Conservation (phyloP, 2,329 filamentous ascomycete species). For the Anisogramma anomala region DNA sequence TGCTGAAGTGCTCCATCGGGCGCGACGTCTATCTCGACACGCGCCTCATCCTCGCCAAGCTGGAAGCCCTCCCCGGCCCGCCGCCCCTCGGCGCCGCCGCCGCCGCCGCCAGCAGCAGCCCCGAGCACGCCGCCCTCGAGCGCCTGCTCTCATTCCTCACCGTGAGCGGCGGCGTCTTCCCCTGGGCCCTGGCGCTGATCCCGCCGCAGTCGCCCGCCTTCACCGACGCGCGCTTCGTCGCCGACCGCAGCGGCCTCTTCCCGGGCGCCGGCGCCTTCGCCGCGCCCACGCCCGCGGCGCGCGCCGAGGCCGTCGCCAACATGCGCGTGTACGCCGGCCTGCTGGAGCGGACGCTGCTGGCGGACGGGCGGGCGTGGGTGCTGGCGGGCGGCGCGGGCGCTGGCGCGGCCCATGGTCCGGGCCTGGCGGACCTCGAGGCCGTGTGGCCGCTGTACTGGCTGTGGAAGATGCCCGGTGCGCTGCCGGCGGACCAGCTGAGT, state of each 20-base stretch:
- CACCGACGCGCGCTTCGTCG: slow-evolving; percentile 45
- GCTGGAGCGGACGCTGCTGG: slow-evolving; percentile 51
- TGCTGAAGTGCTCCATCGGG: slow-evolving; percentile 54
- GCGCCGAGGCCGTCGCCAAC: slow-evolving; percentile 45
- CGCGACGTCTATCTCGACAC: slow-evolving; percentile 59
- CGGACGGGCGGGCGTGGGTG: slow-evolving; percentile 57
- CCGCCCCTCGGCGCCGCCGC: slow-evolving; percentile 34
- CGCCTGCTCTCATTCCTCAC: slow-evolving; percentile 45
- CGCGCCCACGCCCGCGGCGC: slow-evolving; percentile 19
- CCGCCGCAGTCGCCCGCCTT: slow-evolving; percentile 42
- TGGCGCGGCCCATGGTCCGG: too few species aligned
- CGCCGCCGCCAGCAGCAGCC: slow-evolving; percentile 26
- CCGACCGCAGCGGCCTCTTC: slow-evolving; percentile 39
- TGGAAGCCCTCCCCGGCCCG: slow-evolving; percentile 44
- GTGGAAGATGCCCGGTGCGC: slow-evolving; percentile 38
- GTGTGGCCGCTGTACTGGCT: slow-evolving; percentile 61
- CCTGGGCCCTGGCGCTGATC: slow-evolving; percentile 40
- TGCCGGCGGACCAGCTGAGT: slow-evolving; percentile 42
- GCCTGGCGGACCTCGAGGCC: slow-evolving; percentile 57
- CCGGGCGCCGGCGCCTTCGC: slow-evolving; percentile 7
- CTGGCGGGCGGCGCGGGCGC: slow-evolving; percentile 35
- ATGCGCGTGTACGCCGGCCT: slow-evolving; percentile 43
- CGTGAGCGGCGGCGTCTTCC: slow-evolving; percentile 47
- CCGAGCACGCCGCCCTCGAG: slow-evolving; percentile 35
- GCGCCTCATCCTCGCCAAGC: slow-evolving; percentile 53